Percentiles rank a stretch among this genome's conserved stretches.
phyloP scores from a whole-genome alignment of 768 basidiomycete genomes.

The Mrakia gelida region DNA sequence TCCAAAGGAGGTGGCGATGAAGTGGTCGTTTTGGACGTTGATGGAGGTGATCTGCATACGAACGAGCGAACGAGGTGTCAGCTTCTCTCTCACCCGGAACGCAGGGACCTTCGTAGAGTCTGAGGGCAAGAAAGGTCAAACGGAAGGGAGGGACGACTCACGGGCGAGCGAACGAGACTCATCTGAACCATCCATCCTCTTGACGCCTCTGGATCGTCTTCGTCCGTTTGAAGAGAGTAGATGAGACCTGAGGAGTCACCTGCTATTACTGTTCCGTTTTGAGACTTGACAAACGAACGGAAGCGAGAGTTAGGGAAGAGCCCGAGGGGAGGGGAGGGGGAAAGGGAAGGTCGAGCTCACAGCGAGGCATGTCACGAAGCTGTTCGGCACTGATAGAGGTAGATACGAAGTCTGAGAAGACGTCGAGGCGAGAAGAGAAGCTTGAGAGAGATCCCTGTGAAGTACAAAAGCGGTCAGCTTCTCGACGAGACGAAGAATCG shows the following conservation, averaged over 20 bases:
- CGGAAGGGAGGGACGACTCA: background rate
- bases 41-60: slow-evolving; percentile 19
- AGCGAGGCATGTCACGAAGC: slow-evolving; percentile 12
- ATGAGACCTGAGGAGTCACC: slow-evolving; percentile 8
- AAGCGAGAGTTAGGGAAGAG: no score
- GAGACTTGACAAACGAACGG: background rate
- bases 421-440: background rate
- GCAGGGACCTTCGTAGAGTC: no score
- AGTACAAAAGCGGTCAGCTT: background rate
- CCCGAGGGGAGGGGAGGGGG: background rate
- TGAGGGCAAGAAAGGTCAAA: background rate
- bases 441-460: slow-evolving; percentile 11
- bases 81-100: no score
- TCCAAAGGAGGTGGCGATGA: slow-evolving; percentile 29
- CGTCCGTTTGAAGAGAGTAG: slow-evolving; percentile 8
- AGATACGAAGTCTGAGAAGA: slow-evolving; percentile 3
- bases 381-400: background rate
- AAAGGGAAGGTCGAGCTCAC: background rate
- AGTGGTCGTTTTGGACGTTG: slow-evolving; percentile 5
- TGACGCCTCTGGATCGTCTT: background rate
- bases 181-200: slow-evolving; percentile 13
- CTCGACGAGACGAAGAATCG: background rate
- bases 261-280: background rate
- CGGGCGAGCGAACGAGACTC: slow-evolving; percentile 4
- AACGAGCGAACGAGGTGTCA: background rate